Evolutionary conservation across 371 early-diverging fungal genomes (phyloP).

Genomic region (Parasitella parasitica): DNA sequence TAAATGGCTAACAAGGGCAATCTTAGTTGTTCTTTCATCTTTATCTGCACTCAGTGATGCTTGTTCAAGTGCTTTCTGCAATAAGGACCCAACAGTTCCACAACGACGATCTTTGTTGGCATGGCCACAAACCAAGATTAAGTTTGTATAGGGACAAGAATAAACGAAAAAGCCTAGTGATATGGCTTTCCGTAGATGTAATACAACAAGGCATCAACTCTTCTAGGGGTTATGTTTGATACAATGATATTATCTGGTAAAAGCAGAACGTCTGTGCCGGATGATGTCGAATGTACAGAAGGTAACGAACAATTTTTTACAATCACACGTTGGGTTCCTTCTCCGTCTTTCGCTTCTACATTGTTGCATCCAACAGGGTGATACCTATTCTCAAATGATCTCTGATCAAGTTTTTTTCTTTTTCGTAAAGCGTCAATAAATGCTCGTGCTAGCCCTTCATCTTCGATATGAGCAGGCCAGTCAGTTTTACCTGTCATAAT

Average conservation of each 20-base stretch:
- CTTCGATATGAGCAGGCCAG: slow-evolving; percentile 43
- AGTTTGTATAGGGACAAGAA: slow-evolving; percentile 24
- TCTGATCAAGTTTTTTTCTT: slow-evolving; percentile 10
- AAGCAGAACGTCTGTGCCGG: slow-evolving; percentile 30
- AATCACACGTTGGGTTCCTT: slow-evolving; percentile 23
- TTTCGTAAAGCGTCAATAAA: slow-evolving; percentile 22
- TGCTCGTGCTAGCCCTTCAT: slow-evolving; percentile 35
- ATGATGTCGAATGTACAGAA: slow-evolving; percentile 19
- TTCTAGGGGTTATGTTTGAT: slow-evolving; percentile 32
- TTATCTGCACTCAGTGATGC: slow-evolving; percentile 7
- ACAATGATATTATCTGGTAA: slow-evolving; percentile 43
- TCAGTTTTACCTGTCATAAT: slow-evolving; percentile 35
- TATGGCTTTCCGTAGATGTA: slow-evolving; percentile 35
- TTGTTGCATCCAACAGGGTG: slow-evolving; percentile 9
- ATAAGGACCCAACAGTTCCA: slow-evolving; percentile 42
- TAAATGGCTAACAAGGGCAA: slow-evolving; percentile 39
- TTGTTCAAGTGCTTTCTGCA: slow-evolving; percentile 23
- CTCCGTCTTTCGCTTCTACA: background rate
- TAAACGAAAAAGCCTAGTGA: slow-evolving; percentile 19
- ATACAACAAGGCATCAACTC: slow-evolving; percentile 27
- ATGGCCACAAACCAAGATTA: slow-evolving; percentile 41
- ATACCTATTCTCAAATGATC: slow-evolving; percentile 19
- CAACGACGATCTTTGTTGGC: slow-evolving; percentile 38
- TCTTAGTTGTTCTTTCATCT: slow-evolving; percentile 5
- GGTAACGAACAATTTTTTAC: slow-evolving; percentile 33